A percentile compares a stretch with the other conserved stretches of the same genome.
phyloP scores from a whole-genome alignment of 1,284 basidiomycete species.

The Anthracocystis panici-leucophaei region DNA sequence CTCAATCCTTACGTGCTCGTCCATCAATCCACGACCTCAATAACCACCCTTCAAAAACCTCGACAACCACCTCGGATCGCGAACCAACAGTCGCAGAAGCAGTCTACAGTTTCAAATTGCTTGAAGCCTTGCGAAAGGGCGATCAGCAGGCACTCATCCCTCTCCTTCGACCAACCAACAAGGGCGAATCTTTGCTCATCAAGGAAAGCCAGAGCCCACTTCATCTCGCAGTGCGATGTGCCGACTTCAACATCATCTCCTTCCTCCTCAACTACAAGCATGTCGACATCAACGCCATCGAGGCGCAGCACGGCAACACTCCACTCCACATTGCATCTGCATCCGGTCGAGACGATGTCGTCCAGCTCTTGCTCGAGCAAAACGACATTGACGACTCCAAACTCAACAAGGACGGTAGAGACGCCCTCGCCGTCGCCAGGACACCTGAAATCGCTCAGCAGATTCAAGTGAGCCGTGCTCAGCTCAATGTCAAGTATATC shows the following conservation, averaged over 20 bases:
- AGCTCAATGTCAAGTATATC: conserved; percentile 82
- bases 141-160: conserved; percentile 53
- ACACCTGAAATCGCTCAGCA: conserved; percentile 76
- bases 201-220: conserved; percentile 74
- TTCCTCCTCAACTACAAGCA: conserved; percentile 80
- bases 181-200: conserved; percentile 13
- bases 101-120: conserved; percentile 77
- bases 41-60: neutral
- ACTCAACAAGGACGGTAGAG: conserved; percentile 78
- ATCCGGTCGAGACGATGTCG: conserved; percentile 82
- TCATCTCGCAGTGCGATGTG: conserved; percentile 87
- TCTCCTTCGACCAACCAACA: conserved; percentile 62
- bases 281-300: conserved; percentile 69
- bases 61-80: neutral
- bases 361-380: conserved; percentile 71
- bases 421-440: conserved; percentile 79
- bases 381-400: conserved; percentile 84
- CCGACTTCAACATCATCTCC: conserved; percentile 73
- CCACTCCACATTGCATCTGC: conserved; percentile 88
- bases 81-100: conserved; percentile 45
- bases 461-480: conserved; percentile 82
- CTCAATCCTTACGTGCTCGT: conserved; percentile 7
- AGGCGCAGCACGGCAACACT: conserved; percentile 75
- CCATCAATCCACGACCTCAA: neutral
- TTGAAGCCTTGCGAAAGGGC: conserved; percentile 76